Evolutionary conservation across 2,329 filamentous ascomycete genomes (phyloP), one percentile per base, ranked within the genome.

Genomic region (Aspergillus candidus): DNA sequence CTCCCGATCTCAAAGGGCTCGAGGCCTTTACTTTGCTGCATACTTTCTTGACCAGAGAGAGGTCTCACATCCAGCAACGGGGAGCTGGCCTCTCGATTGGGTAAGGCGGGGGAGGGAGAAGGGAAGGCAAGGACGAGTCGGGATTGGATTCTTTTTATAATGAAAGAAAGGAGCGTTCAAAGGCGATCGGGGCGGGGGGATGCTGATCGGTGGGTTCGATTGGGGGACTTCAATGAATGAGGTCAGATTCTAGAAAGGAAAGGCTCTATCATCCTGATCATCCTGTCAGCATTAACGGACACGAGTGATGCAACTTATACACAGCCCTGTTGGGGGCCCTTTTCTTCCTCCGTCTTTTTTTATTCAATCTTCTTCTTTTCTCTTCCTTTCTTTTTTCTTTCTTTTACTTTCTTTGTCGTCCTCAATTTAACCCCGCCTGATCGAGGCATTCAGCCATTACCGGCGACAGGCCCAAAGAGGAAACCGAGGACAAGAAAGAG

Each of bases 11-110:
- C 62, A 43, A 60, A 49, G 40, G 51, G 56, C 32, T 66, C 62
- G 45, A 54, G 51, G 43, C 52, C 54, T 57, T 53, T 61, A 54
- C 40, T 57, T 44, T 55, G 48, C 48, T 57, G 61, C 62, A 66
- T 66, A 17, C 35, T 18, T 18, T 18, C 18, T 62, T 36, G 38
- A 33, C 35, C 40, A 42, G 29, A 31, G 33, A 17, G 41, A 46
- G 22, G 22, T 27, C 22, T 54, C 45, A 43, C 43, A 46, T 40
- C 38, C 36, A 45, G 37, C 32, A 17, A 32, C 27, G 4, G 30
- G 13, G 13, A 4, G 29, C 22, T 27, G n/a, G 34, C 15, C 17
- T 43, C 17, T 32, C 31, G 15, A 35, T 22, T 36, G 35, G 29
- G n/a, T 30, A 32, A 37, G 37, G 38, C 18, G 32, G 36, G 17